These are phyloP conservation scores for Nemania abortiva DNA, from an alignment of 2,329 filamentous ascomycete genomes.

Conservation along the genomic window DNA sequence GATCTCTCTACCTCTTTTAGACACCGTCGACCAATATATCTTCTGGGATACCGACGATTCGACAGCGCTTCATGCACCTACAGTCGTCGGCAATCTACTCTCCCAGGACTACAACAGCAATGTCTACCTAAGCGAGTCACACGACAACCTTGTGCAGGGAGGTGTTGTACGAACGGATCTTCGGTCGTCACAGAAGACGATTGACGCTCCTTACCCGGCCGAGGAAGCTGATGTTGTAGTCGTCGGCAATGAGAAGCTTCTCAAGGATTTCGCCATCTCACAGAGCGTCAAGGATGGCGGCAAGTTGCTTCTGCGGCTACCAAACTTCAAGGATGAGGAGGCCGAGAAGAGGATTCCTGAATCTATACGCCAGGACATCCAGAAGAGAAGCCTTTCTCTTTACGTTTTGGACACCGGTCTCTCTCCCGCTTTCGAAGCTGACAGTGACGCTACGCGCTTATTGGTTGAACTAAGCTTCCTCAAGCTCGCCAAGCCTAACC, in stretches of 20 bases:
- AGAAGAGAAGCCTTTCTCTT: slow-evolving; percentile 76
- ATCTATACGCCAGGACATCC: slow-evolving; percentile 76
- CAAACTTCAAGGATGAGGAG: slow-evolving; percentile 87
- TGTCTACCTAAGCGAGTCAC: slow-evolving; percentile 71
- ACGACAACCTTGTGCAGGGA: slow-evolving; percentile 76
- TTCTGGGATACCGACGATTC: slow-evolving; percentile 94
- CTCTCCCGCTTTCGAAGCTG: slow-evolving; percentile 75
- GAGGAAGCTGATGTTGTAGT: slow-evolving; percentile 82
- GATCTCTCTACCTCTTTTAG: slow-evolving; percentile 55
- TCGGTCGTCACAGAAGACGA: slow-evolving; percentile 81
- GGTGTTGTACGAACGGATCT: slow-evolving; percentile 88
- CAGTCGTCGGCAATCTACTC: slow-evolving; percentile 68
- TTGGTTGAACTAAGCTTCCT: slow-evolving; percentile 87
- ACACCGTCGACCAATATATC: slow-evolving; percentile 82
- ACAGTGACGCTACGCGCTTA: slow-evolving; percentile 70
- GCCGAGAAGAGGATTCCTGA: slow-evolving; percentile 86
- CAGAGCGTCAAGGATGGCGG: slow-evolving; percentile 77
- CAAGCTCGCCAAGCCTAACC: slow-evolving; percentile 76
- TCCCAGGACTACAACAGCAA: slow-evolving; percentile 79
- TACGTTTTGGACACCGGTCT: slow-evolving; percentile 79
- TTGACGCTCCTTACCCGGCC: slow-evolving; percentile 87
- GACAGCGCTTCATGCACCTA: slow-evolving; percentile 72
- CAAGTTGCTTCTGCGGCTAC: slow-evolving; percentile 79
- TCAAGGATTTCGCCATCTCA: slow-evolving; percentile 81
- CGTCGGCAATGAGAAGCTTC: slow-evolving; percentile 81